These are phyloP conservation scores for Lophiostoma macrostomum DNA, from an alignment of 495 filamentous ascomycete species.

Conservation along the genomic window DNA sequence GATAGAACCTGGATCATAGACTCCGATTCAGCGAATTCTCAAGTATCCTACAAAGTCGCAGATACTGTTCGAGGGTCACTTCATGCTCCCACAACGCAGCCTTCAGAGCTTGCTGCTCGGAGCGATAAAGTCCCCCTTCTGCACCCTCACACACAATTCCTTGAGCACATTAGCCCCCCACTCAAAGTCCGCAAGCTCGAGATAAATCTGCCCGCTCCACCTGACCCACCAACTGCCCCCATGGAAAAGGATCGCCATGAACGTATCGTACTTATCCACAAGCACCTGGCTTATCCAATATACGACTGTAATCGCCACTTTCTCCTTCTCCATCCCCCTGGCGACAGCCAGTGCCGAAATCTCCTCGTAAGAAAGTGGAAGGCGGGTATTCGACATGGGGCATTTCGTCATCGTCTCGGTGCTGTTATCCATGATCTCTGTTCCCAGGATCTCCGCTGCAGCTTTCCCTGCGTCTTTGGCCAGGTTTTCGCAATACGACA, in stretches of 20 bases:
- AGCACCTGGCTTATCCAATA: constrained; percentile 56
- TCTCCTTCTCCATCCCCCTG: constrained; percentile 27
- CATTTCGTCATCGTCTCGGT: constrained; percentile 46
- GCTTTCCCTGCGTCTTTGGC: constrained; percentile 57
- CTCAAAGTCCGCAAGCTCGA: constrained; percentile 75
- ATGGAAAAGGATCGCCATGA: constrained; percentile 62
- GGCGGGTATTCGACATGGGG: constrained; percentile 65
- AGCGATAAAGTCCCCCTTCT: constrained; percentile 46
- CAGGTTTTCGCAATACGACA: constrained; percentile 54
- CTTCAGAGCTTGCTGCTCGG: constrained; percentile 1
- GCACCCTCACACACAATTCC: constrained; percentile 59
- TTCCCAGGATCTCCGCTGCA: constrained; percentile 59
- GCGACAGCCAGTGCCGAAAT: constrained; percentile 21
- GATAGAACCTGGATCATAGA: too few species aligned
- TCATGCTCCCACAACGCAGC: too few species aligned
- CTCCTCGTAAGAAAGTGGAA: constrained; percentile 56
- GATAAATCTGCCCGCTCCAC: constrained; percentile 74
- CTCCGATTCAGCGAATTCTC: too few species aligned
- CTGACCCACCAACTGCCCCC: constrained; percentile 62
- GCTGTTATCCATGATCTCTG: constrained; percentile 60
- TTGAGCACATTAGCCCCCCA: constrained; percentile 61
- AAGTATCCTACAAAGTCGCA: too few species aligned
- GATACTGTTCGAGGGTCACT: too few species aligned
- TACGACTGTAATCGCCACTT: constrained; percentile 38
- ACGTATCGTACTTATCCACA: constrained; percentile 62